Evolutionary conservation across 2,329 filamentous ascomycete genomes (phyloP), one percentile per base, ranked within the genome.

Genomic region (Exophiala aquamarina): DNA sequence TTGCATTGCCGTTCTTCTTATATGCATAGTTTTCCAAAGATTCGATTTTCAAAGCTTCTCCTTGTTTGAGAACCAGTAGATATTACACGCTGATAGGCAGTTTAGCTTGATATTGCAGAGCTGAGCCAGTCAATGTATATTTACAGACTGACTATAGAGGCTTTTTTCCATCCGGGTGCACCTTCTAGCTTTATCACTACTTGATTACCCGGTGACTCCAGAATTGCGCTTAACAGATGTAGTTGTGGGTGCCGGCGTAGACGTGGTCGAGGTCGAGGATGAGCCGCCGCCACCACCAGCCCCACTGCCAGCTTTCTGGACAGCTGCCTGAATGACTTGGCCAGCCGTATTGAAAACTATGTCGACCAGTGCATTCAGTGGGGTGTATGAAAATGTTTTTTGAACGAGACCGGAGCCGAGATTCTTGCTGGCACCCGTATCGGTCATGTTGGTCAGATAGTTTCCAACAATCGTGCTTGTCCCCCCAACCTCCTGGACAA

Each of bases 401-500:
- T 80, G 71, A 4, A 69, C 68, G 18, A 56, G 48, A 10, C 55
- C 55, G 31, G 43, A 47, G n/a, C 39, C 47, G 7, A 56, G 40
- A 3, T 41, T 45, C 43, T 54, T 20, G 31, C 33, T 47, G 20
- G 56, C 36, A 28, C 61, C 56, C 38, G 73, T 73, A 49, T 70
- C 66, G 4, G 78, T 83, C 79, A 84, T 83, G 63, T 82, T 82
- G 47, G 68, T 67, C 57, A 73, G 59, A 61, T 73, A 83, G 58
- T 80, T 77, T 41, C 80, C 81, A 5, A 83, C 77, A 49, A 83
- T 81, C 15, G 66, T 68, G 47, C 70, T 74, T 1, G 79, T 75
- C 17, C 73, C 75, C 1, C 69, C 69, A 0, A 81, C 77, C 56
- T 82, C 74, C 58, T 82, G 78, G 1, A 83, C 77, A 52, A 83